Base-by-base conservation (phyloP, 2,329 filamentous ascomycete genomes). In the Phaeosphaeriaceae sp. region DNA sequence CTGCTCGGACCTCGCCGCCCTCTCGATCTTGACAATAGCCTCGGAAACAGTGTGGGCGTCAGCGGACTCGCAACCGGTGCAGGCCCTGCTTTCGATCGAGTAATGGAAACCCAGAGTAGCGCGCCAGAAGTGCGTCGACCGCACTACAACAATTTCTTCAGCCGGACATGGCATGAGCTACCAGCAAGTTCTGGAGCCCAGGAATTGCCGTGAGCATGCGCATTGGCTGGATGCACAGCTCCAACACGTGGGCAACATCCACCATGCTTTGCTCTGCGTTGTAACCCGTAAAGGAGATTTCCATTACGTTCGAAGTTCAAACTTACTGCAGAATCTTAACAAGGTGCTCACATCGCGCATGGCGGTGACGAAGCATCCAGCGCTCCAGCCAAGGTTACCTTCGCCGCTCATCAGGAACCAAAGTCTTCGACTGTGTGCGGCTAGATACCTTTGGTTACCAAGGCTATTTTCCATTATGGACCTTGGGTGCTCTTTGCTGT, bases 11-110 rank as follows among this genome's bases (percentile, higher is more conserved):
- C 20, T 47, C 46, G 33, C 50, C 49, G 50, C 25, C 45, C 9
- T n/a, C 48, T 36, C 42, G n/a, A 48, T 27, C 33, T 42, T 42
- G 25, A 20, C 51, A 46, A 52, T 51, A 22, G 51, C 45, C 44
- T 49, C 44, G 22, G 48, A 13, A 10, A 31, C 46, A 25, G 53
- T 45, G 53, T 57, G 17, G 48, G 46, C 25, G 57, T 53, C 54
- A 62, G 61, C 57, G 50, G 55, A 62, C 24, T 48, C 52, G 49
- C 54, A 48, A 36, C 54, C 57, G 48, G 56, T 51, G 45, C 46
- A 58, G 56, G 56, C 53, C 61, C 59, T 66, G 64, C 70, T 70
- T 58, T 25, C 58, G 59, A 76, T 76, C 74, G 72, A 76, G 74
- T 76, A 76, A 76, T 72, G 42, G 55, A 64, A 70, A 65, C 68